Evolutionary conservation across 1,284 basidiomycete species (phyloP).

Genomic region (Bothia castanella): DNA sequence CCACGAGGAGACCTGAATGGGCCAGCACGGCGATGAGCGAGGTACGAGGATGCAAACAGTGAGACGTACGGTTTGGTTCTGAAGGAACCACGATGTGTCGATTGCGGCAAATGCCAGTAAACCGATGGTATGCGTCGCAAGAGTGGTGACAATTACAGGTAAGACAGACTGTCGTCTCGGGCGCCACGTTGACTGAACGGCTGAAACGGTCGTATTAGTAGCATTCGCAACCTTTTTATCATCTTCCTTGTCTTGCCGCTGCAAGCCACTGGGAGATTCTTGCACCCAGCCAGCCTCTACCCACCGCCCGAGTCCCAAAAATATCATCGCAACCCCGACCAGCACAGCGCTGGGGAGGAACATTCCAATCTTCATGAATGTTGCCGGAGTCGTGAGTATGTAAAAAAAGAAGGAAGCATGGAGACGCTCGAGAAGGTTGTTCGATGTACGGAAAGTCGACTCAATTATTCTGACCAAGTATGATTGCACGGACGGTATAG

Average conservation of each 20-base stretch:
- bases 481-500: background rate
- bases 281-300: conserved; percentile 56
- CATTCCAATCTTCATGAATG: conserved; percentile 84
- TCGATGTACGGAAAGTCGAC: conserved; percentile 82
- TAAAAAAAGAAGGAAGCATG: conserved; percentile 98
- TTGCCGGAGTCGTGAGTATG: conserved; percentile 69
- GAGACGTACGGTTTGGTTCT: conserved; percentile 38
- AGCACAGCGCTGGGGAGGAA: conserved; percentile 85
- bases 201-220: background rate
- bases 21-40: background rate
- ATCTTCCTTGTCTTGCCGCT: conserved; percentile 15
- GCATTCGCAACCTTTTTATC: conserved; percentile 4
- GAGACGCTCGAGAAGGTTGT: conserved; percentile 89
- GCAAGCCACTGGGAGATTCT: conserved; percentile 10
- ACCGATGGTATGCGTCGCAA: conserved; percentile 52
- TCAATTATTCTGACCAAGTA: conserved; percentile 63
- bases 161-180: conserved; percentile 47
- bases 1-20: conserved; percentile 24
- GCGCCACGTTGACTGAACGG: conserved; percentile 35
- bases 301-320: conserved; percentile 75
- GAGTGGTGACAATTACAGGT: conserved; percentile 49
- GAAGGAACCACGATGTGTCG: conserved; percentile 42
- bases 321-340: conserved; percentile 77
- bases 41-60: background rate
- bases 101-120: conserved; percentile 44